Percentiles rank a stretch among this genome's conserved stretches.
phyloP scores from a whole-genome alignment of 2,329 filamentous ascomycete species.

The Macroventuria anomochaeta region DNA sequence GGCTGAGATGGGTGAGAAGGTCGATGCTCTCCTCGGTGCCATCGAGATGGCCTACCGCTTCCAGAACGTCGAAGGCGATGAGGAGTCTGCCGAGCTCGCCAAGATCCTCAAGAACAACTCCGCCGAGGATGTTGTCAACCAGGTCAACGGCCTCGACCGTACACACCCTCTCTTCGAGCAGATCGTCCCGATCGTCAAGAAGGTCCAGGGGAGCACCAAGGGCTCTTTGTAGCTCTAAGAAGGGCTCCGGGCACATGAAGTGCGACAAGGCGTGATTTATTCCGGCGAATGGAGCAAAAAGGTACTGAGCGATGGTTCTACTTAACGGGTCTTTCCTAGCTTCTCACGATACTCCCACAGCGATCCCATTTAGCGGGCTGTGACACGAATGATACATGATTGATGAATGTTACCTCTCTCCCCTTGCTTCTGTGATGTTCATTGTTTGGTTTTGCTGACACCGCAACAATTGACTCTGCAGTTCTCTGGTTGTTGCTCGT shows the following conservation, averaged over 20 bases:
- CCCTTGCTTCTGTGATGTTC: background rate
- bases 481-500: too few species aligned
- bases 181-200: slow-evolving; percentile 79
- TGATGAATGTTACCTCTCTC: background rate
- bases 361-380: slow-evolving; percentile 13
- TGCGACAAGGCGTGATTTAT: slow-evolving; percentile 12
- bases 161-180: slow-evolving; percentile 78
- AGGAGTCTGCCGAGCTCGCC: slow-evolving; percentile 85
- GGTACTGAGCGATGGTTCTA: slow-evolving; percentile 17
- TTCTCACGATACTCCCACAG: slow-evolving; percentile 18
- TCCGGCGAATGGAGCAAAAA: slow-evolving; percentile 18
- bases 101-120: slow-evolving; percentile 79
- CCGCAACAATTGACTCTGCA: too few species aligned
- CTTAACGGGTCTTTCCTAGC: slow-evolving; percentile 20
- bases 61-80: slow-evolving; percentile 91
- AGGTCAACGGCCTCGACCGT: slow-evolving; percentile 81
- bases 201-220: slow-evolving; percentile 66
- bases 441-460: too few species aligned
- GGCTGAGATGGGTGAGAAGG: slow-evolving; percentile 77
- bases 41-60: slow-evolving; percentile 94
- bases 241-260: background rate
- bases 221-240: slow-evolving; percentile 14
- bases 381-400: slow-evolving; percentile 18
- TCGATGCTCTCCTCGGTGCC: slow-evolving; percentile 76
- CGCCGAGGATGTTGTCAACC: slow-evolving; percentile 75